These are phyloP conservation scores for Babesia sp. DNA, from an alignment of 169 alveolate species.

Conservation along the genomic window DNA sequence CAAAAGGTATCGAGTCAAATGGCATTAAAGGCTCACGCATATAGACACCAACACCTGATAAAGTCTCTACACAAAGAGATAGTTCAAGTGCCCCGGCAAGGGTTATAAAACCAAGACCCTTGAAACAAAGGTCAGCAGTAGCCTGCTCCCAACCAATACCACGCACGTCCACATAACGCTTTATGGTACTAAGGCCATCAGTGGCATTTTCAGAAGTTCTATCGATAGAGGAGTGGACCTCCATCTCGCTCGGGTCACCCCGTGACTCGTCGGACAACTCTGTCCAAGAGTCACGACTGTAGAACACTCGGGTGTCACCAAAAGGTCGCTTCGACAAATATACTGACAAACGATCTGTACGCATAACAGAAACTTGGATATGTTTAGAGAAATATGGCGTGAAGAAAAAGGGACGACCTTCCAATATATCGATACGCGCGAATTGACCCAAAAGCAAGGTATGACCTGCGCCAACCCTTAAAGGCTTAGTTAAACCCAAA, in stretches of 20 bases:
- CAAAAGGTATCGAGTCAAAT: constrained; percentile 40
- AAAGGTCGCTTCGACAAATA: constrained; percentile 20
- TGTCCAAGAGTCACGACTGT: neutral
- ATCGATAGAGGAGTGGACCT: neutral
- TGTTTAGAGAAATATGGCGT: constrained; percentile 46
- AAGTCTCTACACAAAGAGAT: constrained; percentile 32
- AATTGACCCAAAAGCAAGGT: constrained; percentile 54
- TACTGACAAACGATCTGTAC: constrained; percentile 6
- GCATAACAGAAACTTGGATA: constrained; percentile 11
- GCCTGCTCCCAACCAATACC: constrained; percentile 64
- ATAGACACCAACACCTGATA: constrained; percentile 7
- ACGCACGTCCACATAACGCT: constrained; percentile 5
- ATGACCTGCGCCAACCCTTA: constrained; percentile 31
- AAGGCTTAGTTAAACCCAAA: constrained; percentile 10
- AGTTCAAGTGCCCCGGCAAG: constrained; percentile 61
- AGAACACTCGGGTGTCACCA: constrained; percentile 19
- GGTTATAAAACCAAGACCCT: constrained; percentile 65
- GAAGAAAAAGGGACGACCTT: constrained; percentile 55
- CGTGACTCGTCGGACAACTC: neutral
- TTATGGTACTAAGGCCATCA: neutral
- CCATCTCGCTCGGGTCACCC: neutral
- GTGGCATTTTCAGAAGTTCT: neutral
- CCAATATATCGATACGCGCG: constrained; percentile 47
- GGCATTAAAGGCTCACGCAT: constrained; percentile 63
- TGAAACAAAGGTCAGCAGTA: constrained; percentile 60